phyloP scores from a whole-genome alignment of 73 alveolate genomes.

The Tetrahymena malaccensis region DNA sequence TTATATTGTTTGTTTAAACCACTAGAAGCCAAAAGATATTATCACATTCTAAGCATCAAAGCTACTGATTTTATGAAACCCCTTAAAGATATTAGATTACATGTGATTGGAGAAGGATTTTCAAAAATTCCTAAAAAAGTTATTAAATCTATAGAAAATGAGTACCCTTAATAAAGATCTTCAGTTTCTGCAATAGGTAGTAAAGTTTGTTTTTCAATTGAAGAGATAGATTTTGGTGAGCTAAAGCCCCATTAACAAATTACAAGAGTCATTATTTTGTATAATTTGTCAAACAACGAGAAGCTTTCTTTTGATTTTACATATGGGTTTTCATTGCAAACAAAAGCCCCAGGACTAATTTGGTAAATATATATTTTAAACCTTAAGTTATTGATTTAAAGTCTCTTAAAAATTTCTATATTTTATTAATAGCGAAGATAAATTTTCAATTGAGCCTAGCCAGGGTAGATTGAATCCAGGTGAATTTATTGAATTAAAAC shows the following conservation, averaged over 20 bases:
- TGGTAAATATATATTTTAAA: slow-evolving; percentile 11
- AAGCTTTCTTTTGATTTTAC: slow-evolving; percentile 84
- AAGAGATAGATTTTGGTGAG: slow-evolving; percentile 96
- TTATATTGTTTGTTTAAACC: slow-evolving; percentile 89
- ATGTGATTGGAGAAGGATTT: slow-evolving; percentile 41
- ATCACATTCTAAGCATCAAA: slow-evolving; percentile 70
- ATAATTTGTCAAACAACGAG: slow-evolving; percentile 72
- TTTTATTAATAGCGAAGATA: slow-evolving; percentile 65
- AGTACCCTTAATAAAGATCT: slow-evolving; percentile 67
- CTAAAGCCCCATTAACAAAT: slow-evolving; percentile 70
- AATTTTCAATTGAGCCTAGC: slow-evolving; percentile 70
- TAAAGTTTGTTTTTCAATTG: slow-evolving; percentile 88
- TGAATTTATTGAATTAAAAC: slow-evolving; percentile 61
- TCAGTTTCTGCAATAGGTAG: slow-evolving; percentile 69
- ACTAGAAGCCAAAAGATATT: slow-evolving; percentile 82
- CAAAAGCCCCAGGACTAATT: slow-evolving; percentile 65
- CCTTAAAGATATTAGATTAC: slow-evolving; percentile 48
- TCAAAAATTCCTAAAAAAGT: slow-evolving; percentile 41
- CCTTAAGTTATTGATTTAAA: neutral
- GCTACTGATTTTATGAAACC: slow-evolving; percentile 83
- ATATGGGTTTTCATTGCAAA: slow-evolving; percentile 17
- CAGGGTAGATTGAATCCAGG: slow-evolving; percentile 64
- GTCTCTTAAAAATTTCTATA: neutral
- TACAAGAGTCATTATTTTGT: slow-evolving; percentile 83
- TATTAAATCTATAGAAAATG: slow-evolving; percentile 39